A percentile compares a stretch with the other conserved stretches of the same genome.
Evolutionary conservation across 805 yeast species (phyloP).

Genomic region (Starmerella vaccinii): DNA sequence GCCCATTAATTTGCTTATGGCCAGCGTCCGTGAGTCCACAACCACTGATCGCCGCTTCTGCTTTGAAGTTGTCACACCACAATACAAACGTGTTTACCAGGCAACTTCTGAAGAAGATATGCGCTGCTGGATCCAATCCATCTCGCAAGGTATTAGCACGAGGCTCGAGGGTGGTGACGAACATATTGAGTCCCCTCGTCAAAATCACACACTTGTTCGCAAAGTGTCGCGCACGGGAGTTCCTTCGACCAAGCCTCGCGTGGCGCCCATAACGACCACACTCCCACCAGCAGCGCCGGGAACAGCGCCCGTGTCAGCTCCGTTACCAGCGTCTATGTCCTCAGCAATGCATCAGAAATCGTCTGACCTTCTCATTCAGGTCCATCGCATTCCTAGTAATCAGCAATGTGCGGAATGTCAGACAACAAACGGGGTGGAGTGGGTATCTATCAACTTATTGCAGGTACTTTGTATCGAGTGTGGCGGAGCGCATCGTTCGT

Average conservation of each 20-base stretch:
- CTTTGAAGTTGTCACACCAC: slow-evolving; percentile 65
- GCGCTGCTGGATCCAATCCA: slow-evolving; percentile 54
- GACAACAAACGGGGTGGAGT: slow-evolving; percentile 51
- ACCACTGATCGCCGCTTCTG: slow-evolving; percentile 42
- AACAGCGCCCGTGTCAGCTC: slow-evolving; percentile 1
- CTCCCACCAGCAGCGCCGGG: slow-evolving; percentile 1
- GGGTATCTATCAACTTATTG: slow-evolving; percentile 72
- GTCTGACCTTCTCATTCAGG: slow-evolving; percentile 13
- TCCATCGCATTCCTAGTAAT: slow-evolving; percentile 42
- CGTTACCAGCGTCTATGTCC: background rate
- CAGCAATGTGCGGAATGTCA: slow-evolving; percentile 72
- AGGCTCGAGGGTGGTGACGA: slow-evolving; percentile 33
- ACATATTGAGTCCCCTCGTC: background rate
- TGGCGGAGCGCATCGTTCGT: slow-evolving; percentile 75
- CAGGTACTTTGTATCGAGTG: slow-evolving; percentile 73
- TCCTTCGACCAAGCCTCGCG: slow-evolving; percentile 15
- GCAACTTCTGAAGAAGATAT: slow-evolving; percentile 60
- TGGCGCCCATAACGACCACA: slow-evolving; percentile 19
- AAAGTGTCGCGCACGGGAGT: slow-evolving; percentile 21
- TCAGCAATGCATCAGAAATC: background rate
- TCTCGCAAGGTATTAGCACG: slow-evolving; percentile 43
- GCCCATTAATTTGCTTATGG: slow-evolving; percentile 62
- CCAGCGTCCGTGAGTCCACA: slow-evolving; percentile 44
- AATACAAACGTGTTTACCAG: slow-evolving; percentile 64
- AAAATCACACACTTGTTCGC: slow-evolving; percentile 18